Conservation (phyloP, 2,329 filamentous ascomycete genomes). For the Pleoardoris graminearum region DNA sequence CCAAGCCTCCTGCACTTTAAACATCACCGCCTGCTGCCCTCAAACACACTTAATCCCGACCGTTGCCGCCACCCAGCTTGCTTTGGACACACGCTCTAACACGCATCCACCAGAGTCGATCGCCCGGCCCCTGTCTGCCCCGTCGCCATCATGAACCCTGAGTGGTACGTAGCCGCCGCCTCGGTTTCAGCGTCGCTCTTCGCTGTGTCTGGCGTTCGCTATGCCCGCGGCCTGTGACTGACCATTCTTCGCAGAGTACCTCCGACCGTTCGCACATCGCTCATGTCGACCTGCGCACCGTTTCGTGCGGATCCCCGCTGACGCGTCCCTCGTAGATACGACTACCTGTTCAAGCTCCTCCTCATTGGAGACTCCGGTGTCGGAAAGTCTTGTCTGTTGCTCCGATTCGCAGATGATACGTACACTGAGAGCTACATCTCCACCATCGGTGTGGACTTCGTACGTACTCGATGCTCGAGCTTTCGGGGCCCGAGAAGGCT, state of each 20-base stretch:
- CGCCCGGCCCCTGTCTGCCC: conserved; percentile 16
- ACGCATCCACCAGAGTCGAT: conserved; percentile 14
- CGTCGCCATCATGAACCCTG: conserved; percentile 77
- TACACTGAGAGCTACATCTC: conserved; percentile 99
- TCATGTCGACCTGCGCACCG: conserved; percentile 6
- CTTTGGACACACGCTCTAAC: not conserved
- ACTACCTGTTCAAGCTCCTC: conserved; percentile 99
- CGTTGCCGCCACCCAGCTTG: conserved; percentile 6
- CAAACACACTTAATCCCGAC: conserved; percentile 5
- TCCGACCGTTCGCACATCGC: not conserved
- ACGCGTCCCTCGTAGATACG: conserved; percentile 72
- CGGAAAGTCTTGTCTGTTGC: conserved; percentile 97
- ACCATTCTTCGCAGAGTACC: conserved; percentile 33
- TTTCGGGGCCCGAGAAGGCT: conserved; percentile 24
- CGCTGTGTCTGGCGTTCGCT: conserved; percentile 14
- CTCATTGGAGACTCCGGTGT: conserved; percentile 99
- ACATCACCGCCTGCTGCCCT: conserved; percentile 7
- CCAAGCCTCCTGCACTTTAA: conserved; percentile 9
- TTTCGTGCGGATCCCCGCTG: conserved; percentile 21
- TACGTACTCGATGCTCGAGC: conserved; percentile 21
- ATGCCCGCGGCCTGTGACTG: conserved; percentile 24
- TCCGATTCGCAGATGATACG: conserved; percentile 88
- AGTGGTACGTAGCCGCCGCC: conserved; percentile 70
- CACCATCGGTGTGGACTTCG: conserved; percentile 97
- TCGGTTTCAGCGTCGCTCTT: conserved; percentile 36